These are phyloP conservation scores for Neopestalotiopsis rosae DNA, from an alignment of 2,329 filamentous ascomycete species.

Conservation along the genomic window DNA sequence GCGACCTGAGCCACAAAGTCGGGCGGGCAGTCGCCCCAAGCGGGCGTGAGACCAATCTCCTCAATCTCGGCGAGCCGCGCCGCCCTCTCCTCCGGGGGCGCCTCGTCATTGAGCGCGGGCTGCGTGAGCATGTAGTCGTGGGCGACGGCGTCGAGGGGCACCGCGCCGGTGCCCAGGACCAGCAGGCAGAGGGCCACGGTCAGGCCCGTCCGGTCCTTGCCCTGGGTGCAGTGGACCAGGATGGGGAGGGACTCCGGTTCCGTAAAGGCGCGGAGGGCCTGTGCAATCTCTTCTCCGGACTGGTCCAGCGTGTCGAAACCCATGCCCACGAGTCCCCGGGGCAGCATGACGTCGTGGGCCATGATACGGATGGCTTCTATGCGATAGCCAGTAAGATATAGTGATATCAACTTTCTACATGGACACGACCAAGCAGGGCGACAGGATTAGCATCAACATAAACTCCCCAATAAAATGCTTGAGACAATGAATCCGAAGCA, in stretches of 20 bases:
- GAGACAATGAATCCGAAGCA: not conserved
- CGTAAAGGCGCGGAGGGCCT: slow-evolving; percentile 55
- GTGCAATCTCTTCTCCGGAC: slow-evolving; percentile 64
- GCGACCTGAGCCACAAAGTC: slow-evolving; percentile 67
- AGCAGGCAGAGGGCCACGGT: slow-evolving; percentile 72
- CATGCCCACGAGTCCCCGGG: slow-evolving; percentile 73
- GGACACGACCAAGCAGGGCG: no score
- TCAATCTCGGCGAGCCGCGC: slow-evolving; percentile 71
- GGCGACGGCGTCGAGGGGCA: slow-evolving; percentile 65
- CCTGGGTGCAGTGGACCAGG: slow-evolving; percentile 85
- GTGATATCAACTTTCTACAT: slow-evolving; percentile 11
- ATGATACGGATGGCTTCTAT: slow-evolving; percentile 73
- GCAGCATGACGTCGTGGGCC: slow-evolving; percentile 72
- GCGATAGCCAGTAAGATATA: slow-evolving; percentile 69
- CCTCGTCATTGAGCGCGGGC: slow-evolving; percentile 52
- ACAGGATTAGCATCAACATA: no score
- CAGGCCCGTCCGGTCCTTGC: slow-evolving; percentile 84
- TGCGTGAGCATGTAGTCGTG: slow-evolving; percentile 75
- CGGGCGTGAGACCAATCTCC: slow-evolving; percentile 73
- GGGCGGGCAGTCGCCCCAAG: slow-evolving; percentile 70
- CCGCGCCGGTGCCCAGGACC: slow-evolving; percentile 48
- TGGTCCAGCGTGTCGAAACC: slow-evolving; percentile 72
- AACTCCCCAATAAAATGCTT: not conserved
- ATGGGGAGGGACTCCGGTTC: slow-evolving; percentile 61
- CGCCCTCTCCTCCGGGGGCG: slow-evolving; percentile 54